These are phyloP conservation scores for Colletotrichum tamarilloi DNA, from an alignment of 2,329 filamentous ascomycete genomes.

Conservation along the genomic window DNA sequence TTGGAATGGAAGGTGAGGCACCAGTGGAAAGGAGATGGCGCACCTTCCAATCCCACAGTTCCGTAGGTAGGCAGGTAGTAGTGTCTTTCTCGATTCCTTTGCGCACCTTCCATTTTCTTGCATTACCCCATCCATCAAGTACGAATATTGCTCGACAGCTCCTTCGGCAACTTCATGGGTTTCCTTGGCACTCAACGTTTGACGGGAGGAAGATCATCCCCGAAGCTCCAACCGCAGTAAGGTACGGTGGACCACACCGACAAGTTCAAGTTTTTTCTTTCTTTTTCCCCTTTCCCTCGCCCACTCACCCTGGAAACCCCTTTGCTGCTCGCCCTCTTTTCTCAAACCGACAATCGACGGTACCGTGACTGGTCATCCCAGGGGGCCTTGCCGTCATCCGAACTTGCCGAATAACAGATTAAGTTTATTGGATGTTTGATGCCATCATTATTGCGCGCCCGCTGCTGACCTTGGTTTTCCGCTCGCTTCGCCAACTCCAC, in stretches of 20 bases:
- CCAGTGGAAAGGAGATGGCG: not conserved
- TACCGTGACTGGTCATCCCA: not conserved
- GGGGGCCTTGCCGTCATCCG: slow-evolving; percentile 24
- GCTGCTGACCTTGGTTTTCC: not conserved
- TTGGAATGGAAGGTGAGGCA: not conserved
- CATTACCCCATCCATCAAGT: no score
- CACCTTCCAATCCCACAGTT: not conserved
- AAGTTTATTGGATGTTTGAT: slow-evolving; percentile 28
- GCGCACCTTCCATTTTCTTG: not conserved
- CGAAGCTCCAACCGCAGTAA: slow-evolving; percentile 1
- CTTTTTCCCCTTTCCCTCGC: not conserved
- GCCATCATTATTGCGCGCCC: slow-evolving; percentile 6
- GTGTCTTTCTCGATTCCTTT: not conserved
- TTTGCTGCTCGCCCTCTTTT: not conserved
- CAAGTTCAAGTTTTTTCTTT: not conserved
- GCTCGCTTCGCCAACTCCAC: not conserved
- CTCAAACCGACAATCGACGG: slow-evolving; percentile 18
- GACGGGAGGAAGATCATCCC: not conserved
- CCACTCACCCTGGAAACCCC: not conserved
- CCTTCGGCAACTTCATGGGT: not conserved
- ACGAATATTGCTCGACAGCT: not conserved
- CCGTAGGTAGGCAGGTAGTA: no score
- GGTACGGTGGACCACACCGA: not conserved
- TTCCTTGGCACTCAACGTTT: slow-evolving; percentile 3
- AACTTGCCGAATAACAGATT: slow-evolving; percentile 22